Conservation (phyloP, 2,329 filamentous ascomycete genomes). For the Colletotrichum navitas region DNA sequence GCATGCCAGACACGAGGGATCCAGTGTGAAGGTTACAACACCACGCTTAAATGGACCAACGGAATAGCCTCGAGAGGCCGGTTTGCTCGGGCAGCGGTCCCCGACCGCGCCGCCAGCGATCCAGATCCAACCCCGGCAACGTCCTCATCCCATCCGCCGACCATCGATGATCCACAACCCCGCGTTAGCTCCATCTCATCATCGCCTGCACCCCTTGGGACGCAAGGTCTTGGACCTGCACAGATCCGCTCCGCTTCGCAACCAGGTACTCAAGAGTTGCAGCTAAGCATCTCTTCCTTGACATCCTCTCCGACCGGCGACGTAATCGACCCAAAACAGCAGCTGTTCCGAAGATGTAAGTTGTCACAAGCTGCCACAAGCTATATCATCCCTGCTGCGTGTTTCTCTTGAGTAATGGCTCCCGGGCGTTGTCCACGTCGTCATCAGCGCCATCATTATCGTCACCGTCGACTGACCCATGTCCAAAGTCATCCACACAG, state of each 20-base stretch:
- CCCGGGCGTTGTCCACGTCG: not conserved
- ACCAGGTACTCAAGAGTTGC: not conserved
- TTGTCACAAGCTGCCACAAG: not conserved
- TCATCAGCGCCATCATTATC: not conserved
- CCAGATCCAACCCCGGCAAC: constrained; percentile 6
- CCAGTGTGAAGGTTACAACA: constrained; percentile 41
- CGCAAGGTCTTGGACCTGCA: not conserved
- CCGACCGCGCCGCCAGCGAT: constrained; percentile 4
- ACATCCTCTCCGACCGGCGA: constrained; percentile 10
- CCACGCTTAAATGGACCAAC: constrained; percentile 41
- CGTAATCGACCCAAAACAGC: constrained; percentile 22
- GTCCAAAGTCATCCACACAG: constrained; percentile 29
- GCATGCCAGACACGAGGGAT: constrained; percentile 36
- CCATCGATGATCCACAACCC: constrained; percentile 1
- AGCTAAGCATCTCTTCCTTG: not conserved
- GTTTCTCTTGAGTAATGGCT: not conserved
- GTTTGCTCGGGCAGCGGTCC: constrained; percentile 33
- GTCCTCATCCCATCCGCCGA: not conserved
- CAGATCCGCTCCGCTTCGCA: not conserved
- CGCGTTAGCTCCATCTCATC: not conserved
- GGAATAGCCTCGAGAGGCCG: constrained; percentile 40
- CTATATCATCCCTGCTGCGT: not conserved
- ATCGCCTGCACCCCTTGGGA: not conserved
- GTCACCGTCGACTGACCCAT: constrained; percentile 3
- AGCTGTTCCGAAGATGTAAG: constrained; percentile 32